Percentiles rank a stretch among this genome's conserved stretches.
phyloP scores from a whole-genome alignment of 306 rosid species.

The Abrus pulchellus region DNA sequence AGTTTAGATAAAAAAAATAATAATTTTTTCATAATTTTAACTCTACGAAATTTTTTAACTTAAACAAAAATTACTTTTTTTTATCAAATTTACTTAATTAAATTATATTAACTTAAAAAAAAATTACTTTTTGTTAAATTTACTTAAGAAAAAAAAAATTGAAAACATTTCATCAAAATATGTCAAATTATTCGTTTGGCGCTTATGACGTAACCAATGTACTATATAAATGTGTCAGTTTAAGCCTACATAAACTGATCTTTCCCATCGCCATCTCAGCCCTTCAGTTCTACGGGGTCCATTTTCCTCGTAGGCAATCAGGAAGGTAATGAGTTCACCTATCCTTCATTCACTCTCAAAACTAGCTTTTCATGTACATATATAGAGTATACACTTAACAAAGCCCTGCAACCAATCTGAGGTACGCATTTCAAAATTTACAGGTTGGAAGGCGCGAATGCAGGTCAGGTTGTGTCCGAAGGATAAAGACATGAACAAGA shows the following conservation, averaged over 20 bases:
- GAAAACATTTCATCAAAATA: too few relatives aligned
- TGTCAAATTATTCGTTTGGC: too few relatives aligned
- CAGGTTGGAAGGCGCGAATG: conserved; percentile 28
- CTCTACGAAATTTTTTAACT: too few relatives aligned
- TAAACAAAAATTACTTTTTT: too few relatives aligned
- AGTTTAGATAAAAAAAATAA: too few relatives aligned
- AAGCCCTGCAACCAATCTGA: conserved; percentile 34
- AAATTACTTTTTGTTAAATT: too few relatives aligned
- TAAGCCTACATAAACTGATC: neutral
- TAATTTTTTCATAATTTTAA: too few relatives aligned
- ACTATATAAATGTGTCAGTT: too few relatives aligned
- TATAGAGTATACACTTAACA: neutral
- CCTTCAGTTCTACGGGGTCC: conserved; percentile 2
- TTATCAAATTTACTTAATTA: too few relatives aligned
- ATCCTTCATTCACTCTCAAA: conserved; percentile 3
- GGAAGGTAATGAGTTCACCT: neutral
- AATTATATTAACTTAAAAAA: too few relatives aligned
- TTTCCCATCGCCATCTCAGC: neutral
- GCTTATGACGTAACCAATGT: too few relatives aligned
- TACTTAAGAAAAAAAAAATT: too few relatives aligned
- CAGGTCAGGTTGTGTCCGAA: conserved; percentile 24
- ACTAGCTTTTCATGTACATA: conserved; percentile 11
- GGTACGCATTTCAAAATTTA: conserved; percentile 25
- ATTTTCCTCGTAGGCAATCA: neutral
- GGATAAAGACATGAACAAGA: conserved; percentile 24